phyloP scores from a whole-genome alignment of 768 basidiomycete genomes.

The Suillus occidentalis region DNA sequence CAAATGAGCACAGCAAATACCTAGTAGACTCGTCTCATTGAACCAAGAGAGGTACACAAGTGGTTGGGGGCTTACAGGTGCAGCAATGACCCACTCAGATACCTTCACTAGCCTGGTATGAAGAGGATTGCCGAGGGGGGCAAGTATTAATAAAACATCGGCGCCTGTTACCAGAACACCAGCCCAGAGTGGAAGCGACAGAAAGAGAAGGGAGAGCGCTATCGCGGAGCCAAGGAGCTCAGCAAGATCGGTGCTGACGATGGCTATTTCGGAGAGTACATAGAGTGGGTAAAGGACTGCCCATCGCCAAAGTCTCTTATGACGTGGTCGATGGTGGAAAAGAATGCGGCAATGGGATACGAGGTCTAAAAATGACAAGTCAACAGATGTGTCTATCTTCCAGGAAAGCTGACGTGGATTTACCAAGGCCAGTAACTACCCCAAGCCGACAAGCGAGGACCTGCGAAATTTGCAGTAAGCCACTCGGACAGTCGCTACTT shows the following conservation, averaged over 20 bases:
- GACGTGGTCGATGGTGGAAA: constrained; percentile 61
- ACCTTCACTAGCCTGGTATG: constrained; percentile 62
- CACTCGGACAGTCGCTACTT: background rate
- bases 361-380: constrained; percentile 42
- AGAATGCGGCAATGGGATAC: constrained; percentile 64
- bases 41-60: constrained; percentile 3
- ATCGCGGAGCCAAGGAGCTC: constrained; percentile 84
- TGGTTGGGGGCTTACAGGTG: constrained; percentile 44
- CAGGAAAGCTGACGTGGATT: constrained; percentile 17
- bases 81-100: constrained; percentile 67
- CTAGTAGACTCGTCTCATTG: constrained; percentile 32
- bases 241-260: constrained; percentile 77
- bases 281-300: constrained; percentile 66
- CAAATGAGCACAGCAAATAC: constrained; percentile 73
- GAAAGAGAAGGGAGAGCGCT: constrained; percentile 74
- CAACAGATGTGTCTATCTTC: constrained; percentile 15
- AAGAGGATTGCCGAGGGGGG: constrained; percentile 69
- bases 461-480: constrained; percentile 34
- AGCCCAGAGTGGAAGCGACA: constrained; percentile 65
- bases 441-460: constrained; percentile 80
- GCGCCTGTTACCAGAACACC: constrained; percentile 66
- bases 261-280: constrained; percentile 62
- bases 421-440: constrained; percentile 78
- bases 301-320: constrained; percentile 58
- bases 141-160: constrained; percentile 72